Conservation (phyloP, 345 rosid species). For the Barbarea vulgaris region DNA sequence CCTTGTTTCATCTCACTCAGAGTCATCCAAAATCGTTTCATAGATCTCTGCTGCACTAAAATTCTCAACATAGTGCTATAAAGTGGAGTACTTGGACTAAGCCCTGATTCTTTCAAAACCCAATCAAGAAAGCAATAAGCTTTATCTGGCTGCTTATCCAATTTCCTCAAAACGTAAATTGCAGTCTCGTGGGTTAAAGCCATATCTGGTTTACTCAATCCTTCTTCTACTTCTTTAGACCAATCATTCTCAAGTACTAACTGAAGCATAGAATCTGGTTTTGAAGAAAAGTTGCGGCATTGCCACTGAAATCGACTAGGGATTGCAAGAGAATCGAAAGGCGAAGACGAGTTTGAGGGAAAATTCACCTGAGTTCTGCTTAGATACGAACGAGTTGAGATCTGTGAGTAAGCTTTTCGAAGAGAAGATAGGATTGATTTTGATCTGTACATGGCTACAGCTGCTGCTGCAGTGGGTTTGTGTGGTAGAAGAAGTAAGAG, state of each 20-base stretch:
- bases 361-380: conserved; percentile 53
- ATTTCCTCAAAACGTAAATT: conserved; percentile 64
- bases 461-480: not conserved
- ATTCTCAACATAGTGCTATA: conserved; percentile 71
- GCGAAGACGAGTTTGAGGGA: conserved; percentile 33
- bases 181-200: conserved; percentile 61
- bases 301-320: conserved; percentile 24
- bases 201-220: conserved; percentile 41
- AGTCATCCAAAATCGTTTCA: conserved; percentile 68
- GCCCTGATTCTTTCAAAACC: conserved; percentile 57
- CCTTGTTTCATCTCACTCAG: conserved; percentile 66
- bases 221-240: conserved; percentile 55
- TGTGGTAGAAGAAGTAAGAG: not conserved
- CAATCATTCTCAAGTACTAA: conserved; percentile 50
- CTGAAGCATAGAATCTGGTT: conserved; percentile 51
- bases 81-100: conserved; percentile 62
- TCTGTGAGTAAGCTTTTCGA: conserved; percentile 43
- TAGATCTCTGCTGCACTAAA: conserved; percentile 48
- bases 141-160: conserved; percentile 57
- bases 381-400: conserved; percentile 42
- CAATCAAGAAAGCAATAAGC: conserved; percentile 68
- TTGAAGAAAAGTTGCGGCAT: conserved; percentile 46
- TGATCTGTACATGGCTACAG: conserved; percentile 64
- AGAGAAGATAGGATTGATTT: conserved; percentile 48
- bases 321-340: conserved; percentile 22